Conservation (phyloP, 108 stramenopile species). For the Bacterosira constricta region DNA sequence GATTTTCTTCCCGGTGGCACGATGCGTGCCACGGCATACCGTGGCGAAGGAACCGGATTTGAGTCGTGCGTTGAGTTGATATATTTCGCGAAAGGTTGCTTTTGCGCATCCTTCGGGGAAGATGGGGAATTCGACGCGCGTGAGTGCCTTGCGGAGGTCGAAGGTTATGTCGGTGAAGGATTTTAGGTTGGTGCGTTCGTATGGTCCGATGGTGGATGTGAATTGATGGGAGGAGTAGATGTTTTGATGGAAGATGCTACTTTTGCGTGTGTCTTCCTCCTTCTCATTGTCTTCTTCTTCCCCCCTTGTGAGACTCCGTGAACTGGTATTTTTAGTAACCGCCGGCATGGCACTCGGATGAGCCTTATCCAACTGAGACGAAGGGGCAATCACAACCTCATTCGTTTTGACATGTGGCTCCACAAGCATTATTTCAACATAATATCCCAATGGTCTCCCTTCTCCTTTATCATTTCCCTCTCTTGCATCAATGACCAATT, state of each 20-base stretch:
- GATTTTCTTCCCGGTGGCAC: constrained; percentile 74
- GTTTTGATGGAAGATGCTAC: background rate
- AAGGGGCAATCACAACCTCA: constrained; percentile 21
- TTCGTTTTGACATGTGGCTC: constrained; percentile 17
- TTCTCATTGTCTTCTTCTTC: too few species aligned
- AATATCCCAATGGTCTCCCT: constrained; percentile 12
- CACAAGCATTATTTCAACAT: constrained; percentile 20
- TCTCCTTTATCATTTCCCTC: background rate
- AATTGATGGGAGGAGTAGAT: constrained; percentile 15
- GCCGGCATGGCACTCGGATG: background rate
- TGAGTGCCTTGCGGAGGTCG: constrained; percentile 65
- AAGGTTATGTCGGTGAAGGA: constrained; percentile 55
- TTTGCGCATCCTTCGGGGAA: constrained; percentile 82
- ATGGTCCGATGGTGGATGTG: background rate
- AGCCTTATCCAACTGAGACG: constrained; percentile 8
- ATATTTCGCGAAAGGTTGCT: constrained; percentile 71
- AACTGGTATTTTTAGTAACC: too few species aligned
- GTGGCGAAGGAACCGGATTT: constrained; percentile 86
- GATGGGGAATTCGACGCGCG: constrained; percentile 69
- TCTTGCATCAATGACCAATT: background rate
- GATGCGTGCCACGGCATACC: constrained; percentile 83
- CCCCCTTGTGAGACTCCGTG: too few species aligned
- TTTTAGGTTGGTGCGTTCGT: constrained; percentile 18
- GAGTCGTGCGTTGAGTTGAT: constrained; percentile 83
- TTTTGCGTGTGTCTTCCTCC: too few species aligned